Base-by-base conservation (phyloP, 768 basidiomycete genomes). In the Boletus tomentosulus region DNA sequence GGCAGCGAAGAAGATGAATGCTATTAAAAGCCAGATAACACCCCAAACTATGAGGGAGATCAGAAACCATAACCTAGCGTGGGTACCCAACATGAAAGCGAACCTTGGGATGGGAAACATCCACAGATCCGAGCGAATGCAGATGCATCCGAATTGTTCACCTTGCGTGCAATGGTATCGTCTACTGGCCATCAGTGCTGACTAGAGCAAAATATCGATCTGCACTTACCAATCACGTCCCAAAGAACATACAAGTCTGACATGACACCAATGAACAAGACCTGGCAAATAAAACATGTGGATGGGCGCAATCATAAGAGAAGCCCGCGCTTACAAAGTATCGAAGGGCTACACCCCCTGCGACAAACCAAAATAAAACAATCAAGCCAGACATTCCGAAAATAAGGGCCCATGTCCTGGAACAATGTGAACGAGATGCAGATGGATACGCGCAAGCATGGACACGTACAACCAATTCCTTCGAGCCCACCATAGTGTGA, bases 401-500 rank as follows among this genome's bases (percentile, higher is more conserved):
- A 52, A 93, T 89, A 22, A 93, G 76, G 1, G 76, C 60, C 89
- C 90, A 93, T 5, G 89, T 86, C 56, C 90, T 91, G 46, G 11
- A 24, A 22, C 13, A 22, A 19, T 2, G 7, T 41, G 38, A 48
- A 33, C 47, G 30, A 9, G 16, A 43, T 35, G 19, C 4, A 22
- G 24, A 34, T 34, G 33, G 34, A 35, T 11, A 12, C n/a, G 33
- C n/a, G 33, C n/a, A 11, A 31, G 6, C 9, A 19, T 27, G 37
- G 41, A 25, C 11, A 72, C 85, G 62, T 59, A 89, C 87, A 95
- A 59, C 76, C 82, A 78, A 64, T 88, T 89, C 57, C 74, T 77
- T 46, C 87, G 76, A 8, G 89, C 88, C 89, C 89, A 91, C 89
- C 91, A 96, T 3, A 94, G 76, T 1, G 91, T 93, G 60, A 94